Evolutionary conservation across 192 early-diverging fungal genomes (phyloP).

Genomic region (Nowakowskiella sp.): DNA sequence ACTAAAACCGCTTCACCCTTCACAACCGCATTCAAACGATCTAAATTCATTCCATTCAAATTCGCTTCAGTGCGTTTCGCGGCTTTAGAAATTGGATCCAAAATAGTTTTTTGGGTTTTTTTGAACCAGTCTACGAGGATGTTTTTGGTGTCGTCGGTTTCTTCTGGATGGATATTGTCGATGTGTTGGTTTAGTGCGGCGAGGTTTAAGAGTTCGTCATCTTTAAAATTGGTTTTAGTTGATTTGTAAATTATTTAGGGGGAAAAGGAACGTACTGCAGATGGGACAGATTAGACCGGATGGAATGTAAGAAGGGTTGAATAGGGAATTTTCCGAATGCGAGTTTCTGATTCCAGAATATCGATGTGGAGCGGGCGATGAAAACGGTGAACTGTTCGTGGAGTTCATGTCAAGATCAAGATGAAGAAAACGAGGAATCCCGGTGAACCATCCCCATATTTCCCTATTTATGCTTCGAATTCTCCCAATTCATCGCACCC

Average conservation of each 20-base stretch:
- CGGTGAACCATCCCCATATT: too few species aligned
- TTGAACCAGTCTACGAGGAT: slow-evolving; percentile 31
- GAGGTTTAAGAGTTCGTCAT: slow-evolving; percentile 20
- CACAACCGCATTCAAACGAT: too few species aligned
- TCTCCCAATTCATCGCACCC: too few species aligned
- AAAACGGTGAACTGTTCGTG: too few species aligned
- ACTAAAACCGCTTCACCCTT: too few species aligned
- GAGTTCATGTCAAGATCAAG: too few species aligned
- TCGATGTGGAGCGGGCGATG: too few species aligned
- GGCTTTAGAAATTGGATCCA: slow-evolving; percentile 10
- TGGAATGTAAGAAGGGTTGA: too few species aligned
- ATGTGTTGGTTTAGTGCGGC: slow-evolving; percentile 36
- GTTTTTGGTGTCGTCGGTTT: slow-evolving; percentile 25
- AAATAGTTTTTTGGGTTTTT: slow-evolving; percentile 21
- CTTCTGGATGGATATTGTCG: slow-evolving; percentile 27
- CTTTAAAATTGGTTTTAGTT: slow-evolving; percentile 7
- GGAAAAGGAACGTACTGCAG: neutral
- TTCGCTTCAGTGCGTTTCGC: slow-evolving; percentile 17
- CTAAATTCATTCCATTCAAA: slow-evolving; percentile 7
- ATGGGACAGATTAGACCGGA: neutral
- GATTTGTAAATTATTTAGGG: neutral
- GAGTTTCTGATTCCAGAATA: too few species aligned
- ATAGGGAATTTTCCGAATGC: too few species aligned
- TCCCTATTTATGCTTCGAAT: too few species aligned
- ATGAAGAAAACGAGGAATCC: too few species aligned